Evolutionary conservation across 75 land plant species (phyloP).

Genomic region (Ceratopteris richardii): DNA sequence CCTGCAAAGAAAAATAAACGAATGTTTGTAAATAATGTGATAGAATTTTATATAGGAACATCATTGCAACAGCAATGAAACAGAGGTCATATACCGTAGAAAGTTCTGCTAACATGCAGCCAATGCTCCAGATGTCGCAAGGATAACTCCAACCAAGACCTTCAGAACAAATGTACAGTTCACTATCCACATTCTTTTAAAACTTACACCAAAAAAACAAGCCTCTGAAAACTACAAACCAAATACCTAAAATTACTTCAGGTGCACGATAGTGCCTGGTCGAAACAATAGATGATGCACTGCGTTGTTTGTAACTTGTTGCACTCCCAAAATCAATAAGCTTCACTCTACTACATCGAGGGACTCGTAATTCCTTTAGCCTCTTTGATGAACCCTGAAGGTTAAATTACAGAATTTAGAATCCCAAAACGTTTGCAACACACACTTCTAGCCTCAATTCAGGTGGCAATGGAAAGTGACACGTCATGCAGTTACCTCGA

Average conservation of each 20-base stretch:
- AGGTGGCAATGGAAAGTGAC: no score
- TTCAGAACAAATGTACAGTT: constrained; percentile 12
- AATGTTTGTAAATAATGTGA: no score
- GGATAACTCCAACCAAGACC: constrained; percentile 97
- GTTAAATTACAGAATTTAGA: no score
- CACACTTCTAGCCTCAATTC: no score
- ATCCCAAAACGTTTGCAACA: no score
- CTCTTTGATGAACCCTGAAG: no score
- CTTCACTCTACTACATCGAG: constrained; percentile 24
- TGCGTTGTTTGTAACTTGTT: constrained; percentile 14
- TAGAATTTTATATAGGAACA: no score
- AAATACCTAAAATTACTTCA: constrained; percentile 24
- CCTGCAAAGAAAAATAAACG: constrained; percentile 15
- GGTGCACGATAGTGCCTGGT: constrained; percentile 32
- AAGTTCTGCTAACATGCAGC: constrained; percentile 88
- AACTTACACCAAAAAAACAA: no score
- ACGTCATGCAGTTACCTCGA: no score
- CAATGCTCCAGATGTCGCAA: constrained; percentile 94
- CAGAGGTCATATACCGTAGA: constrained; percentile 43
- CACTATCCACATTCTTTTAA: no score
- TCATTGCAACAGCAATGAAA: no score
- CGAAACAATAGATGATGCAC: constrained; percentile 14
- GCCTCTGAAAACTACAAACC: constrained; percentile 18
- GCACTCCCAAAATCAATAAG: constrained; percentile 32
- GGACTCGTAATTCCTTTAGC: constrained; percentile 9